These are phyloP conservation scores for Vairimorpha apis DNA, from an alignment of 371 early-diverging fungal genomes.

Conservation along the genomic window DNA sequence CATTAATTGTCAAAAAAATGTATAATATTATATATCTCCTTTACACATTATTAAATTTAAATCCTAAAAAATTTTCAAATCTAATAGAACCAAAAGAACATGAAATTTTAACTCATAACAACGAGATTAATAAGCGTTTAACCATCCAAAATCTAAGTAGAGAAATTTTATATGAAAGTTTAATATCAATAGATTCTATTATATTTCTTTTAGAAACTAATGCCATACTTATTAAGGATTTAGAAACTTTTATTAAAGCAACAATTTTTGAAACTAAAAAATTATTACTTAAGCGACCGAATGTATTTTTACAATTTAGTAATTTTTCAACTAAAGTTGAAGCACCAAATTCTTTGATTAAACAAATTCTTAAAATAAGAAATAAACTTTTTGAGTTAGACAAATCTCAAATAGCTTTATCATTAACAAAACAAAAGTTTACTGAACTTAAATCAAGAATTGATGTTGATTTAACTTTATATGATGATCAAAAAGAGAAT, in stretches of 20 bases:
- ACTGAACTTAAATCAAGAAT: constrained; percentile 6
- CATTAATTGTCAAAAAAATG: too few species aligned
- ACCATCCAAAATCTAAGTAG: constrained; percentile 16
- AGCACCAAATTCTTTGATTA: neutral
- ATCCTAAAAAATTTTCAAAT: neutral
- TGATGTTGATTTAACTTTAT: neutral
- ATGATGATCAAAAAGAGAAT: constrained; percentile 20
- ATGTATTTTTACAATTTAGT: neutral
- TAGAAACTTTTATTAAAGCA: constrained; percentile 17
- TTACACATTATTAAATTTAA: neutral
- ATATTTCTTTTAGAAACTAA: constrained; percentile 19
- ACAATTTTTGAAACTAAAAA: constrained; percentile 20
- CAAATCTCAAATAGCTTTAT: constrained; percentile 41
- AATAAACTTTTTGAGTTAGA: constrained; percentile 40
- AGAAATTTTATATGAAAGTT: constrained; percentile 42
- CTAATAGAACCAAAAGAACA: constrained; percentile 1
- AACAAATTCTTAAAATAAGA: constrained; percentile 17
- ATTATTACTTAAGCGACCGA: constrained; percentile 9
- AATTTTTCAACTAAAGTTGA: constrained; percentile 8
- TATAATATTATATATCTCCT: neutral
- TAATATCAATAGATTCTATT: constrained; percentile 21
- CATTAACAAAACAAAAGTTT: constrained; percentile 9
- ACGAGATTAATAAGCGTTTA: neutral
- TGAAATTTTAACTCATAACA: neutral
- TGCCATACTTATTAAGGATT: neutral